Conservation (phyloP, 305 asterid species). For the Salvia sclarea region DNA sequence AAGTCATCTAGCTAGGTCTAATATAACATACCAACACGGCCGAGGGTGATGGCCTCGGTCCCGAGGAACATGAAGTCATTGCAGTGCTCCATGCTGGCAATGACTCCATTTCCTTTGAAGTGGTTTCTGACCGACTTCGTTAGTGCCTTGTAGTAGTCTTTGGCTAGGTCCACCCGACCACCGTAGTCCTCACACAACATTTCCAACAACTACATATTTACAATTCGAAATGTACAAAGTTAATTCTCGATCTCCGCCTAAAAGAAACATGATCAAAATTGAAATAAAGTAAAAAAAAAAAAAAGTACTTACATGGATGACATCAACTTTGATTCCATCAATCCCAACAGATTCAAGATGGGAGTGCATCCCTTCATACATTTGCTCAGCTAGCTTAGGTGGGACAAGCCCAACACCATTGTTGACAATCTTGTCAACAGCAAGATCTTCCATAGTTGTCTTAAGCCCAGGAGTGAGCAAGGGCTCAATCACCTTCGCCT, state of each 20-base stretch:
- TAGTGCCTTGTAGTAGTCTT: slow-evolving; percentile 77
- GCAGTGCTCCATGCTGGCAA: slow-evolving; percentile 97
- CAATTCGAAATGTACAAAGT: too few relatives aligned
- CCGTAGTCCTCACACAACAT: slow-evolving; percentile 89
- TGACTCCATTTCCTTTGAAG: slow-evolving; percentile 92
- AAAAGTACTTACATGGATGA: slow-evolving; percentile 62
- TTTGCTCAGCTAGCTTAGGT: slow-evolving; percentile 58
- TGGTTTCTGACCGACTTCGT: slow-evolving; percentile 66
- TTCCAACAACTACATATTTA: slow-evolving; percentile 56
- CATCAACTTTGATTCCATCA: slow-evolving; percentile 93
- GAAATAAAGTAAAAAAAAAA: neutral
- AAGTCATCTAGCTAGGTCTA: too few relatives aligned
- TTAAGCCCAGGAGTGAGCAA: slow-evolving; percentile 73
- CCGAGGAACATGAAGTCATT: slow-evolving; percentile 96
- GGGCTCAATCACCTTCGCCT: slow-evolving; percentile 61
- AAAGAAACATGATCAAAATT: neutral
- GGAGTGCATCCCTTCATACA: slow-evolving; percentile 83
- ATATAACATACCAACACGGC: slow-evolving; percentile 73
- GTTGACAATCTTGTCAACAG: slow-evolving; percentile 86
- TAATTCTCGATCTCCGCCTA: neutral
- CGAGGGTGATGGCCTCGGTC: slow-evolving; percentile 74
- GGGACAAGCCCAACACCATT: slow-evolving; percentile 89
- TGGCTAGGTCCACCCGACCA: slow-evolving; percentile 85
- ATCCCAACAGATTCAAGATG: slow-evolving; percentile 81
- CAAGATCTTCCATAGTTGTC: slow-evolving; percentile 91